These are phyloP conservation scores for Candida pseudoviswanathii DNA, from an alignment of 1,139 yeast genomes.

Conservation along the genomic window DNA sequence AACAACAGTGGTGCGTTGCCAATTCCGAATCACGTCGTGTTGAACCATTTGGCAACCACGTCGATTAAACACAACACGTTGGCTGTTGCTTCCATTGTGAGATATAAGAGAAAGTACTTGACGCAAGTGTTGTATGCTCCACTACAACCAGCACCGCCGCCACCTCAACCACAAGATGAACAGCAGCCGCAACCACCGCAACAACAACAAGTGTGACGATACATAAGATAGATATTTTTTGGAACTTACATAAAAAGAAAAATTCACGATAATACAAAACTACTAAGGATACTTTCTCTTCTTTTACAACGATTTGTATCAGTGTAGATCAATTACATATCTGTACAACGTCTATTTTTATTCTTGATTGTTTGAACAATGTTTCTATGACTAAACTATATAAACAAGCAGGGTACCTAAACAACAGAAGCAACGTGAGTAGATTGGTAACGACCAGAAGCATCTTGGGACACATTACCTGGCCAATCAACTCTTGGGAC, in stretches of 20 bases:
- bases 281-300: background rate
- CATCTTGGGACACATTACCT: conserved; percentile 81
- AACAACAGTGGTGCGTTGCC: conserved; percentile 54
- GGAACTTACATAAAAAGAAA: background rate
- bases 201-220: conserved; percentile 5
- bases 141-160: conserved; percentile 30
- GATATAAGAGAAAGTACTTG: conserved; percentile 50
- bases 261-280: background rate
- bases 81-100: conserved; percentile 51
- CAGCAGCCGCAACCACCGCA: conserved; percentile 1
- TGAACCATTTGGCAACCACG: conserved; percentile 50
- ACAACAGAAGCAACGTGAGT: conserved; percentile 57
- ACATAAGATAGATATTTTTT: background rate
- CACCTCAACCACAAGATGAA: background rate
- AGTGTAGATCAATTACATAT: no score
- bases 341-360: conserved; percentile 1
- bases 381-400: background rate
- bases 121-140: conserved; percentile 55
- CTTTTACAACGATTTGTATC: no score
- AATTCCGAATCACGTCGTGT: conserved; percentile 51
- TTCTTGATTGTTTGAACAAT: background rate
- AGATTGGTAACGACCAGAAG: conserved; percentile 95
- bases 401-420: background rate
- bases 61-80: conserved; percentile 51
- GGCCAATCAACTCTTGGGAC: conserved; percentile 99